phyloP scores from a whole-genome alignment of 768 basidiomycete genomes.

The Pleurotus cornucopiae region DNA sequence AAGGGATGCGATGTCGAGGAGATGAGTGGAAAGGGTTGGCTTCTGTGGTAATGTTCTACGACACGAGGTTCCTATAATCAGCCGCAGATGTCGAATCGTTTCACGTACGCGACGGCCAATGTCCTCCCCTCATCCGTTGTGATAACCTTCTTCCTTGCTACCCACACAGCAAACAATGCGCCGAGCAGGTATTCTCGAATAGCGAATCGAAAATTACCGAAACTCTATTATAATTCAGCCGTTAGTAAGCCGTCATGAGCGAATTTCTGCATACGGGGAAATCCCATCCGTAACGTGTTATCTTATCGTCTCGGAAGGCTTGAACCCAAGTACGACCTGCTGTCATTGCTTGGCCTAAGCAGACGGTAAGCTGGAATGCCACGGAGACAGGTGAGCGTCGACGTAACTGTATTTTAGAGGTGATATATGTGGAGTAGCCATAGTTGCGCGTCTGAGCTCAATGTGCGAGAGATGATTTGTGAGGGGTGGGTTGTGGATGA shows the following conservation, averaged over 20 bases:
- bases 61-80: not conserved
- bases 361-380: not conserved
- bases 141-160: conserved; percentile 4
- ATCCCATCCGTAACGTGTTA: conserved; percentile 2
- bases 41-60: not conserved
- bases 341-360: not conserved
- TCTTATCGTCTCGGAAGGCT: not conserved
- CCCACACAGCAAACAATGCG: not conserved
- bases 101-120: not conserved
- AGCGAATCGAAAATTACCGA: not conserved
- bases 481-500: no score
- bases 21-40: not conserved
- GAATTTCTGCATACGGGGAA: not conserved
- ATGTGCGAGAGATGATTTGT: no score
- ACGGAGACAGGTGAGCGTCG: not conserved
- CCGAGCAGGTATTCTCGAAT: conserved; percentile 3
- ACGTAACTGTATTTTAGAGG: not conserved
- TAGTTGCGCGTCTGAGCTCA: no score
- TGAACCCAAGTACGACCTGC: conserved; percentile 6
- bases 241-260: not conserved
- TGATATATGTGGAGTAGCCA: not conserved
- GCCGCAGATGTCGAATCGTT: no score
- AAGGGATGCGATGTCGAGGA: not conserved
- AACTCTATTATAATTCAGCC: not conserved
- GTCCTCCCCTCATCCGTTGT: conserved; percentile 1